A percentile compares a stretch with the other conserved stretches of the same genome.
Evolutionary conservation across 2,329 filamentous ascomycete species (phyloP).

Genomic region (Cryphonectria naterciae): DNA sequence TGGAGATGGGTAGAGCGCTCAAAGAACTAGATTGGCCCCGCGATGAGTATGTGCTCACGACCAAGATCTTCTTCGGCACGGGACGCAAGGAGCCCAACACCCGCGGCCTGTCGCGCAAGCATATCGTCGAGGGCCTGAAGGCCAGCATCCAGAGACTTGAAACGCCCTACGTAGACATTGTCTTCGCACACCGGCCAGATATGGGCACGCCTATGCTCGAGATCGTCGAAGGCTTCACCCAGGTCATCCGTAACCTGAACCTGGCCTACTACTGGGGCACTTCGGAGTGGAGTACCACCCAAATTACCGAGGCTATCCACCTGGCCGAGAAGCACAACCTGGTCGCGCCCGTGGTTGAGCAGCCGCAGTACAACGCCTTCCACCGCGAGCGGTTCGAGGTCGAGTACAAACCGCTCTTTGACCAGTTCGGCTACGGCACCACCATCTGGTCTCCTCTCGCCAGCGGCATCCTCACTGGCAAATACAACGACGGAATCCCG

Average conservation of each 20-base stretch:
- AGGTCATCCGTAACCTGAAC: conserved; percentile 57
- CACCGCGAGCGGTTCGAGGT: conserved; percentile 64
- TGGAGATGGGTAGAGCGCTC: conserved; percentile 55
- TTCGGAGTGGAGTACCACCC: conserved; percentile 61
- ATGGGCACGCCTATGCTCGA: conserved; percentile 63
- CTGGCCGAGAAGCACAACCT: conserved; percentile 61
- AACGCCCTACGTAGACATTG: conserved; percentile 68
- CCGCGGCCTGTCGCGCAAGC: conserved; percentile 53
- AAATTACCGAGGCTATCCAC: conserved; percentile 62
- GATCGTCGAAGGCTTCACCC: conserved; percentile 58
- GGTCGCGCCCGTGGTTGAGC: conserved; percentile 53
- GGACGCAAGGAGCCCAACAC: conserved; percentile 62
- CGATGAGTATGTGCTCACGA: conserved; percentile 58
- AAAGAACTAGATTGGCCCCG: conserved; percentile 57
- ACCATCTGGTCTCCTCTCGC: conserved; percentile 58
- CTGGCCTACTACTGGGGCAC: conserved; percentile 66
- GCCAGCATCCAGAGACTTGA: conserved; percentile 61
- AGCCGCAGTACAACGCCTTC: conserved; percentile 65
- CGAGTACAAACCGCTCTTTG: conserved; percentile 61
- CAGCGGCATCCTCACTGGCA: conserved; percentile 62
- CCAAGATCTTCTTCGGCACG: conserved; percentile 56
- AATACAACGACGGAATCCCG: conserved; percentile 67
- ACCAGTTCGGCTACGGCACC: conserved; percentile 61
- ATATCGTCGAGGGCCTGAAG: conserved; percentile 61
- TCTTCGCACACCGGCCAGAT: conserved; percentile 66